phyloP scores from a whole-genome alignment of 2,329 filamentous ascomycete species.

The Whalleya microplaca region DNA sequence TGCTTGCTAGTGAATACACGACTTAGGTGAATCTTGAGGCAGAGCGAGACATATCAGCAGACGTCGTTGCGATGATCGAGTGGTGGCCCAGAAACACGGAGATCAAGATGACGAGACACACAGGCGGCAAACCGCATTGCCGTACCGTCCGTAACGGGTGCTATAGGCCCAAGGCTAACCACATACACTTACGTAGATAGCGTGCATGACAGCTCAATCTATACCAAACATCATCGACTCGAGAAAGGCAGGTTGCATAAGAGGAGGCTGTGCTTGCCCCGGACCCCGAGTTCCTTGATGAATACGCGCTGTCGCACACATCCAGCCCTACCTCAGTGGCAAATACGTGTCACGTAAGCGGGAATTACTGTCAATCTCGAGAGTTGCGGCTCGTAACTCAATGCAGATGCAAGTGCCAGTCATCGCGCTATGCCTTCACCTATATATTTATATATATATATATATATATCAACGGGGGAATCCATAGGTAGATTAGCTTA shows the following conservation, averaged over 20 bases:
- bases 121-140: conserved; percentile 27
- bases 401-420: neutral
- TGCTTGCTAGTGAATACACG: no score
- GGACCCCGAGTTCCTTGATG: neutral
- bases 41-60: neutral
- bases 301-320: neutral
- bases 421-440: no score
- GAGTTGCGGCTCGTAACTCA: neutral
- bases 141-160: conserved; percentile 23
- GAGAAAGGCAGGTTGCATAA: conserved; percentile 7
- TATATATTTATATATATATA: no score
- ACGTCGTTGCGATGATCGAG: neutral
- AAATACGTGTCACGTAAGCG: neutral
- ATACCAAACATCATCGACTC: conserved; percentile 12
- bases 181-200: conserved; percentile 21
- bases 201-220: conserved; percentile 22
- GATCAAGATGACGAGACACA: conserved; percentile 18
- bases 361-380: neutral
- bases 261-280: neutral
- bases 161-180: conserved; percentile 30
- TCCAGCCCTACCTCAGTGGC: neutral
- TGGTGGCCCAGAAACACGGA: neutral
- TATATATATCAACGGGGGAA: no score
- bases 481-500: no score
- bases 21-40: no score